These are phyloP conservation scores for Monosporozyma siamensis DNA, from an alignment of 805 yeast genomes.

Conservation along the genomic window DNA sequence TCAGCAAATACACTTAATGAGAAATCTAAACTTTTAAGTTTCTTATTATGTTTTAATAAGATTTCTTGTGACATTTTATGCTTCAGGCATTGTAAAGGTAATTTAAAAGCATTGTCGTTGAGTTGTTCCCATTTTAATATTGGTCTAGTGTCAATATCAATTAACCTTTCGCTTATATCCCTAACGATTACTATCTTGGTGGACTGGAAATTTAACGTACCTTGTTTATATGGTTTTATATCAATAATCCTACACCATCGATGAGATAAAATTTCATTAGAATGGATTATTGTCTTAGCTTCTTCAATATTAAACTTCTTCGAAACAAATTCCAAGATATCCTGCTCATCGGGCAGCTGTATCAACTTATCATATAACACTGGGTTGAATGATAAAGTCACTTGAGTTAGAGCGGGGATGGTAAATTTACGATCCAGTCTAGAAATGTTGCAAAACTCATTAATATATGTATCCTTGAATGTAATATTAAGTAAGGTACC, in stretches of 20 bases:
- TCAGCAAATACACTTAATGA: conserved; percentile 22
- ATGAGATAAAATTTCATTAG: conserved; percentile 10
- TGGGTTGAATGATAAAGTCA: conserved; percentile 12
- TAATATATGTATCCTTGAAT: conserved; percentile 7
- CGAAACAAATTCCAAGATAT: conserved; percentile 15
- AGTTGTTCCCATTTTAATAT: no score
- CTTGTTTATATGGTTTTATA: conserved; percentile 15
- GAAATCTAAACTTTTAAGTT: no score
- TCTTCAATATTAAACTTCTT: conserved; percentile 15
- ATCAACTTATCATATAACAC: conserved; percentile 17
- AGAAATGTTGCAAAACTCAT: conserved; percentile 11
- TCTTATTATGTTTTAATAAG: conserved; percentile 6
- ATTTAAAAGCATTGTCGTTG: not conserved
- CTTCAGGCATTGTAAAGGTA: conserved; percentile 8
- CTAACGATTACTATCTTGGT: conserved; percentile 18
- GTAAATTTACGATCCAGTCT: not conserved
- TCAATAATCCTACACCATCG: conserved; percentile 15
- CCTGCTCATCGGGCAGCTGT: conserved; percentile 8
- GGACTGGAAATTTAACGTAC: conserved; percentile 12
- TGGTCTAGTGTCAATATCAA: not conserved
- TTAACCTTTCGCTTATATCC: conserved; percentile 6
- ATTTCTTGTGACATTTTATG: conserved; percentile 12
- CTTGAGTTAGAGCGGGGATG: conserved; percentile 10
- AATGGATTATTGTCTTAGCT: conserved; percentile 11
- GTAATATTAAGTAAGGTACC: not conserved